These are phyloP conservation scores for Lolium multiflorum DNA, from an alignment of 176 grass and related monocot species.

Conservation along the genomic window DNA sequence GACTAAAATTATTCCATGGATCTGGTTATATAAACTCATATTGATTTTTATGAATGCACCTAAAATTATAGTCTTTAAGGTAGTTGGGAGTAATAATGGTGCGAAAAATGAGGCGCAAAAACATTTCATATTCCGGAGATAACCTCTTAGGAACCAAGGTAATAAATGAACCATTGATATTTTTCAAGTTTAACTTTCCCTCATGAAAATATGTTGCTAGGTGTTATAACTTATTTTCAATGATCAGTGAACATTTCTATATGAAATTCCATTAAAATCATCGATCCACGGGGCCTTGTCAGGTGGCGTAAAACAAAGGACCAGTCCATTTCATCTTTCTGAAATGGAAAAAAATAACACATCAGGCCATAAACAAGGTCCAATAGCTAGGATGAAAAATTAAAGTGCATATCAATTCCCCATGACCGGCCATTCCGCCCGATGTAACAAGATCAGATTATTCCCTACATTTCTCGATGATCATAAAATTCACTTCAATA, in stretches of 20 bases:
- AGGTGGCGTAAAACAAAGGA: not conserved
- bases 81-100: not conserved
- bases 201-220: not conserved
- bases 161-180: not conserved
- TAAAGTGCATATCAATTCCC: too few relatives aligned
- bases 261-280: not conserved
- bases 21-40: not conserved
- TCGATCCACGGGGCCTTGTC: not conserved
- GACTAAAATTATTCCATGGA: not conserved
- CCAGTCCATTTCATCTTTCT: not conserved
- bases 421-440: too few relatives aligned
- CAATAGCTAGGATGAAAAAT: too few relatives aligned
- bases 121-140: not conserved
- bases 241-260: not conserved
- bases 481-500: not conserved
- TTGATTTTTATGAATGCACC: not conserved
- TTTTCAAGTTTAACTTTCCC: not conserved
- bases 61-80: too few relatives aligned
- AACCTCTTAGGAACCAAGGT: not conserved
- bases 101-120: not conserved
- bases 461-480: not conserved
- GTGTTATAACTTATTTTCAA: not conserved
- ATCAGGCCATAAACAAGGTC: too few relatives aligned
- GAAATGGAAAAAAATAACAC: not conserved
- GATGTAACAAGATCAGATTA: not conserved